phyloP scores from a whole-genome alignment of 495 filamentous ascomycete genomes.

The Elasticomyces elasticus region DNA sequence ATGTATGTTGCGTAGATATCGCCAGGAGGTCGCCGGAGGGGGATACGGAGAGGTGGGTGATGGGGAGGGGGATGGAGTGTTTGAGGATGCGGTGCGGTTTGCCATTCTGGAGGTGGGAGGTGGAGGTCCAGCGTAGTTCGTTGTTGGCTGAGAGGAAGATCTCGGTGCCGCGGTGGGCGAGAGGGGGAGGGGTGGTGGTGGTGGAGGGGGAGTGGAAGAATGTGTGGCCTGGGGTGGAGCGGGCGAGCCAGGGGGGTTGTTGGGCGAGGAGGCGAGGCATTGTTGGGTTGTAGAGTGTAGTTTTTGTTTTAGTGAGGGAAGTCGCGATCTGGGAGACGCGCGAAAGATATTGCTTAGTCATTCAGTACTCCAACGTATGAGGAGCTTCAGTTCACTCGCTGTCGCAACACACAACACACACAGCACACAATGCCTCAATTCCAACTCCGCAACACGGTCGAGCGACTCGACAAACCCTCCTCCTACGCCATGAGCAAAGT shows the following conservation, averaged over 20 bases:
- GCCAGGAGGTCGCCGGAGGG: slow-evolving; percentile 70
- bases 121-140: slow-evolving; percentile 82
- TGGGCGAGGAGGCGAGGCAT: slow-evolving; percentile 79
- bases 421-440: slow-evolving; percentile 22
- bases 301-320: neutral
- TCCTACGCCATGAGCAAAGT: slow-evolving; percentile 78
- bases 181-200: too few species aligned
- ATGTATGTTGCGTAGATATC: slow-evolving; percentile 70
- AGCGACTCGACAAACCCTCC: slow-evolving; percentile 78
- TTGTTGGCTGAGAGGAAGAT: slow-evolving; percentile 76
- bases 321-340: neutral
- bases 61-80: slow-evolving; percentile 60
- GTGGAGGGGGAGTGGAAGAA: too few species aligned
- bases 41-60: slow-evolving; percentile 71
- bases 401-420: neutral
- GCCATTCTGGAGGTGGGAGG: too few species aligned
- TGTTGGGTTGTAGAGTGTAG: neutral
- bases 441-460: slow-evolving; percentile 55
- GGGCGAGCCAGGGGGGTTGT: slow-evolving; percentile 72
- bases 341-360: neutral
- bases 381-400: neutral
- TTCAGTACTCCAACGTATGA: too few species aligned
- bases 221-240: slow-evolving; percentile 60
- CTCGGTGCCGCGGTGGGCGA: slow-evolving; percentile 67
- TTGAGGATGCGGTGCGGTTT: slow-evolving; percentile 45